A percentile compares a stretch with the other conserved stretches of the same genome.
These are phyloP conservation scores for Salix purpurea DNA, from an alignment of 345 rosid species.

Conservation along the genomic window DNA sequence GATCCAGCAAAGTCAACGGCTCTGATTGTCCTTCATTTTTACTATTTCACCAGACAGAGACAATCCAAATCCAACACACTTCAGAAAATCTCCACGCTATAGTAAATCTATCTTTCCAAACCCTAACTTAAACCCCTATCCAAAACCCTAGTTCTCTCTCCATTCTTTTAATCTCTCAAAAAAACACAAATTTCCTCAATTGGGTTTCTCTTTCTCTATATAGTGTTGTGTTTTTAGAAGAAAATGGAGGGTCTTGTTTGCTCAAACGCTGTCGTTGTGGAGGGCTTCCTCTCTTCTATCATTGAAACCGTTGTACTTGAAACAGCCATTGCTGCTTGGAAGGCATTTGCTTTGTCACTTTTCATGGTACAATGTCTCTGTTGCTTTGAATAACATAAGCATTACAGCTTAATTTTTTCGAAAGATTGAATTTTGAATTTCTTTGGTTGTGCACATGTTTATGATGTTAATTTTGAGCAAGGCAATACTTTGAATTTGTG, in stretches of 20 bases:
- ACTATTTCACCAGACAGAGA: neutral
- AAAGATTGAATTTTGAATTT: neutral
- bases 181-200: neutral
- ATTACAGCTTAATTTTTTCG: neutral
- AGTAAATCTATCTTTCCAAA: constrained; percentile 12
- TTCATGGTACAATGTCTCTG: constrained; percentile 28
- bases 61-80: neutral
- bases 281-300: constrained; percentile 18
- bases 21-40: neutral
- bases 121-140: constrained; percentile 33
- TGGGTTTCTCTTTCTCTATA: neutral
- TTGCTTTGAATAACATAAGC: neutral
- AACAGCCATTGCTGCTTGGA: constrained; percentile 34
- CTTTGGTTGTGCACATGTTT: neutral
- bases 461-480: neutral
- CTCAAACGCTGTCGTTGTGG: constrained; percentile 18
- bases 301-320: constrained; percentile 33
- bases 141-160: constrained; percentile 24
- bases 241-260: constrained; percentile 17
- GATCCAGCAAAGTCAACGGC: neutral
- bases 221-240: neutral
- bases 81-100: neutral
- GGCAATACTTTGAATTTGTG: neutral
- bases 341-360: constrained; percentile 29
- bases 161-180: neutral